Base-by-base conservation (phyloP, 2,329 filamentous ascomycete genomes). In the Colletotrichum euphorbiae region DNA sequence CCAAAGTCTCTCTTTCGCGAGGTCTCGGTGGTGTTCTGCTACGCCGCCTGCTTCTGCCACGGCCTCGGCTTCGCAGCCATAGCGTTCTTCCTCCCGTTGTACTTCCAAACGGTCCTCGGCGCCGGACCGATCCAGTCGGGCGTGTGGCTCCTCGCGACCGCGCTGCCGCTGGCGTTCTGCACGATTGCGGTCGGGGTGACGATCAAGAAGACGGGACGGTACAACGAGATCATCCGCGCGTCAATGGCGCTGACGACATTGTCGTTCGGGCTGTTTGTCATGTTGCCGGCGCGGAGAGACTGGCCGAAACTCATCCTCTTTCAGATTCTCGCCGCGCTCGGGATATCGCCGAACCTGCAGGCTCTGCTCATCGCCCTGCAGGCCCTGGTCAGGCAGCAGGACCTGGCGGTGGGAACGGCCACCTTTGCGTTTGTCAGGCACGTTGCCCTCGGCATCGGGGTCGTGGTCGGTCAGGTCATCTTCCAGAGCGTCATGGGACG, bases 31-130 rank as follows among this genome's bases (percentile, higher is more conserved):
- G 75, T 91, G 33, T 89, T 91, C 8, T 83, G 88, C 3, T 87
- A 94, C 13, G 78, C 80, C 3, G 83, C 91, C 48, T 90, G 89
- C 72, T 93, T 93, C 79, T 85, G 87, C 70, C 93, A 97, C 77
- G 90, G 90, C 50, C 87, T 90, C 72, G 89, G 91, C 71, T 95
- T 95, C 82, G 93, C 95, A 74, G 87, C 90, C 0, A 89, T 87
- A 33, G 89, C 87, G 70, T 97, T 95, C 83, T 97, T 92, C 80
- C 83, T 97, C 4, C 93, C 93, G 0, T 84, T 97, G 2, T 97
- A 97, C 82, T 95, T 94, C 79, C 93, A 97, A 79, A 87, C 90
- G 58, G 89, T 92, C 58, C 83, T 93, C 48, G 86, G 91, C 56
- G 88, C 88, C 2, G 84, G 85, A 0, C 90, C 93, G 0, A 86